Conservation (phyloP, 1,284 basidiomycete genomes). For the Tilletiopsis washingtonensis region DNA sequence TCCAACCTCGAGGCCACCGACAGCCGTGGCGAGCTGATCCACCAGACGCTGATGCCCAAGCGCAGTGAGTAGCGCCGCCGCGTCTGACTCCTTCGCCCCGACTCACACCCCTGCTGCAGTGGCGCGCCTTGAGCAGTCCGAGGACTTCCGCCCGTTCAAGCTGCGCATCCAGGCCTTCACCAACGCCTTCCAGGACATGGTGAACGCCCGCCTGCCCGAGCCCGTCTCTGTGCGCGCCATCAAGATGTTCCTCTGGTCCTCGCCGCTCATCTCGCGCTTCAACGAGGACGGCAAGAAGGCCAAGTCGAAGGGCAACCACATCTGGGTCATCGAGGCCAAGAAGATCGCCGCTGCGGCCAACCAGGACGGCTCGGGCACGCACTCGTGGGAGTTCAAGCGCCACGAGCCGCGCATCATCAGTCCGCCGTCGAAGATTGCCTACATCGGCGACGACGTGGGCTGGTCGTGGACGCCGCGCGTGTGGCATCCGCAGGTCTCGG, state of each 20-base stretch:
- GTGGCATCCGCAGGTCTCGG: slow-evolving; percentile 77
- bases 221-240: slow-evolving; percentile 49
- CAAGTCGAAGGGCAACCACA: slow-evolving; percentile 98
- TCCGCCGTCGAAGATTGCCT: slow-evolving; percentile 55
- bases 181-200: slow-evolving; percentile 87
- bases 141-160: slow-evolving; percentile 96
- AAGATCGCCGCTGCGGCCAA: slow-evolving; percentile 59
- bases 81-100: background rate
- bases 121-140: slow-evolving; percentile 58
- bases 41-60: slow-evolving; percentile 91
- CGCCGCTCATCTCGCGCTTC: slow-evolving; percentile 86
- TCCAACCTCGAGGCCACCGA: slow-evolving; percentile 88
- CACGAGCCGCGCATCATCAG: slow-evolving; percentile 57
- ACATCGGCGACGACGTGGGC: slow-evolving; percentile 58
- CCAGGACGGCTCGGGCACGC: slow-evolving; percentile 1
- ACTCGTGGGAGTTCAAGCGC: slow-evolving; percentile 75
- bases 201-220: slow-evolving; percentile 52
- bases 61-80: background rate
- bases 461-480: slow-evolving; percentile 91
- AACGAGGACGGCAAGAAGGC: slow-evolving; percentile 98
- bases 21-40: slow-evolving; percentile 88
- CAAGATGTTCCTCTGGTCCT: slow-evolving; percentile 91
- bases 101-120: slow-evolving; percentile 9
- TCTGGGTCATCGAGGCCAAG: slow-evolving; percentile 96
- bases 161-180: slow-evolving; percentile 99